These are phyloP conservation scores for Botryotinia convoluta DNA, from an alignment of 2,329 filamentous ascomycete species.

Conservation along the genomic window DNA sequence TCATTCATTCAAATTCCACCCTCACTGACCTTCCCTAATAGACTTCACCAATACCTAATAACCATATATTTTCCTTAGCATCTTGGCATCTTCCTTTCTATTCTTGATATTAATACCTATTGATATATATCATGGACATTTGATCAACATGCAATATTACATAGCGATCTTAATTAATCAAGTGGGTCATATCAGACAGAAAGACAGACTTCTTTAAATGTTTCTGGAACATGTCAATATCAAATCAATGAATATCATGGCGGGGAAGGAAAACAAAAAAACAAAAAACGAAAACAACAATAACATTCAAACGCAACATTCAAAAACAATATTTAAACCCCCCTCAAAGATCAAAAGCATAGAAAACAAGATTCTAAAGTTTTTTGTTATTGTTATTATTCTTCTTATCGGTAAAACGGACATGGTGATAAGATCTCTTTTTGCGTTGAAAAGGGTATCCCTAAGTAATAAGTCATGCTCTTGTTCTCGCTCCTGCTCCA, in stretches of 20 bases:
- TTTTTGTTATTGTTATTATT: slow-evolving; percentile 6
- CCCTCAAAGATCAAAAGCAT: neutral
- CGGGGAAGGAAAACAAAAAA: neutral
- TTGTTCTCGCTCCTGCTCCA: neutral
- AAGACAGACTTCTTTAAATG: neutral
- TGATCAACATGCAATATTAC: neutral
- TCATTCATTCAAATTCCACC: too few species aligned
- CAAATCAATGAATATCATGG: neutral
- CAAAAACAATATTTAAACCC: neutral
- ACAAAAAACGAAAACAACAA: neutral
- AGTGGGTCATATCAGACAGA: neutral
- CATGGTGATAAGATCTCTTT: neutral
- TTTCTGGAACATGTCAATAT: neutral
- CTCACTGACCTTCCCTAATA: neutral
- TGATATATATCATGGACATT: too few species aligned
- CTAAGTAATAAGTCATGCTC: slow-evolving; percentile 12
- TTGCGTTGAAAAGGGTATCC: slow-evolving; percentile 6
- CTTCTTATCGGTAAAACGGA: slow-evolving; percentile 6
- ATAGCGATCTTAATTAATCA: neutral
- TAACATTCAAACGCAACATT: too few species aligned
- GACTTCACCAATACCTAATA: neutral
- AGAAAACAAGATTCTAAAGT: neutral
- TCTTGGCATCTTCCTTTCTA: too few species aligned
- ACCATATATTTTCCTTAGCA: too few species aligned
- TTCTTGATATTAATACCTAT: too few species aligned